phyloP scores from a whole-genome alignment of 352 stramenopile species.

The Pythium plurisporium region DNA sequence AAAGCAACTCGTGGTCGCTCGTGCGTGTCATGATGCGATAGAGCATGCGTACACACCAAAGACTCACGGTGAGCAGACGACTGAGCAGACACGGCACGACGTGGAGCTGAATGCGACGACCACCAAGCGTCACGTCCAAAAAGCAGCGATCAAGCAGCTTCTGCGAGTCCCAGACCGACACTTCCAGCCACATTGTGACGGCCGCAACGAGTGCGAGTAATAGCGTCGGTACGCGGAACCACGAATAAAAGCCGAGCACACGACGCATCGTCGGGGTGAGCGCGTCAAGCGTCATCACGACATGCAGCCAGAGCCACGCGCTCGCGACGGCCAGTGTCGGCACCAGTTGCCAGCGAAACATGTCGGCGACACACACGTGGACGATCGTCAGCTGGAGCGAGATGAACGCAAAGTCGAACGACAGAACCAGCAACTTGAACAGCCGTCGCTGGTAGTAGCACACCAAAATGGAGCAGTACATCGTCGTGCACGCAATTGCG shows the following conservation, averaged over 20 bases:
- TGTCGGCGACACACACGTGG: slow-evolving; percentile 20
- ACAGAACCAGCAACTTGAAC: slow-evolving; percentile 4
- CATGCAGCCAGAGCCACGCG: slow-evolving; percentile 26
- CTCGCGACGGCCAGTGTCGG: background rate
- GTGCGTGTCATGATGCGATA: slow-evolving; percentile 17
- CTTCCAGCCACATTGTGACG: background rate
- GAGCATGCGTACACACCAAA: slow-evolving; percentile 22
- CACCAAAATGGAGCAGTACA: background rate
- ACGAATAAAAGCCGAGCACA: slow-evolving; percentile 12
- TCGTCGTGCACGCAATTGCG: background rate
- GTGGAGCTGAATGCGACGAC: slow-evolving; percentile 4
- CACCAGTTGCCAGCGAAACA: slow-evolving; percentile 21
- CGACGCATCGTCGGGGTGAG: slow-evolving; percentile 18
- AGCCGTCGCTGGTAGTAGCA: slow-evolving; percentile 7
- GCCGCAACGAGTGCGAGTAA: background rate
- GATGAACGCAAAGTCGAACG: slow-evolving; percentile 36
- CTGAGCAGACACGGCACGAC: slow-evolving; percentile 26
- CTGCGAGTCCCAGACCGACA: slow-evolving; percentile 11
- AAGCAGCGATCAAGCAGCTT: slow-evolving; percentile 21
- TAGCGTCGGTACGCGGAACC: slow-evolving; percentile 10
- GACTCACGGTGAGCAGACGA: slow-evolving; percentile 8
- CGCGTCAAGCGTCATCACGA: slow-evolving; percentile 24
- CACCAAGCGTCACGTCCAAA: background rate
- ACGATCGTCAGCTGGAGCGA: slow-evolving; percentile 23
- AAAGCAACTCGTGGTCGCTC: slow-evolving; percentile 16